Evolutionary conservation across 2,329 filamentous ascomycete species (phyloP).

Genomic region (Pseudopyrenochaeta lycopersici): DNA sequence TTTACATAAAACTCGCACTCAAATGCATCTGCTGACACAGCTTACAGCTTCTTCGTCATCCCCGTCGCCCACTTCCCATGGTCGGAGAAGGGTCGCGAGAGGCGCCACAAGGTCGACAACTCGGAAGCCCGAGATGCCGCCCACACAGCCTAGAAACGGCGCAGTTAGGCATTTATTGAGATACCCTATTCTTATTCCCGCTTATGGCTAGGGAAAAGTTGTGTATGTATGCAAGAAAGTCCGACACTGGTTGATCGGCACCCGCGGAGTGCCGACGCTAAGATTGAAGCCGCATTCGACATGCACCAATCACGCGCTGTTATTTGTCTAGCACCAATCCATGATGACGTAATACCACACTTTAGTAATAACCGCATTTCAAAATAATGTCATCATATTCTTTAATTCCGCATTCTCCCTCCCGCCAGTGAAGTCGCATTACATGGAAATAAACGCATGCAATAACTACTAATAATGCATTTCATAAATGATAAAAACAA

Average conservation of each 20-base stretch:
- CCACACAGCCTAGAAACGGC: not conserved
- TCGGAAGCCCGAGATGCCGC: conserved; percentile 24
- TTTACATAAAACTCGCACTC: not conserved
- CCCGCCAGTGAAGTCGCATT: too few species aligned
- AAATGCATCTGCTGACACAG: conserved; percentile 13
- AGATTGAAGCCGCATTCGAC: not conserved
- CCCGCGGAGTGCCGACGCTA: not conserved
- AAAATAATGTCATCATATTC: not conserved
- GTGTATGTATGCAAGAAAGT: too few species aligned
- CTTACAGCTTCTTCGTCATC: conserved; percentile 85
- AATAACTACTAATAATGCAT: too few species aligned
- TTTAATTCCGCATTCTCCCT: too few species aligned
- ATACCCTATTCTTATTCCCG: not conserved
- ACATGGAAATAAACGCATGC: too few species aligned
- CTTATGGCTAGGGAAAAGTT: not conserved
- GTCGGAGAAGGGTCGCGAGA: conserved; percentile 64
- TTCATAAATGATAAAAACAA: too few species aligned
- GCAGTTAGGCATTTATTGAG: not conserved
- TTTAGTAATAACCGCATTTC: not conserved
- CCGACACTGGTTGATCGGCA: not conserved
- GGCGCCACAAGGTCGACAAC: conserved; percentile 53
- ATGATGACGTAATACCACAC: not conserved
- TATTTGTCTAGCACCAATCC: not conserved
- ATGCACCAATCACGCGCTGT: not conserved
- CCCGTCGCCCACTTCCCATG: conserved; percentile 95